Percentiles rank a stretch among this genome's conserved stretches.
Evolutionary conservation across 306 rosid genomes (phyloP).

Genomic region (Alnus rubra): DNA sequence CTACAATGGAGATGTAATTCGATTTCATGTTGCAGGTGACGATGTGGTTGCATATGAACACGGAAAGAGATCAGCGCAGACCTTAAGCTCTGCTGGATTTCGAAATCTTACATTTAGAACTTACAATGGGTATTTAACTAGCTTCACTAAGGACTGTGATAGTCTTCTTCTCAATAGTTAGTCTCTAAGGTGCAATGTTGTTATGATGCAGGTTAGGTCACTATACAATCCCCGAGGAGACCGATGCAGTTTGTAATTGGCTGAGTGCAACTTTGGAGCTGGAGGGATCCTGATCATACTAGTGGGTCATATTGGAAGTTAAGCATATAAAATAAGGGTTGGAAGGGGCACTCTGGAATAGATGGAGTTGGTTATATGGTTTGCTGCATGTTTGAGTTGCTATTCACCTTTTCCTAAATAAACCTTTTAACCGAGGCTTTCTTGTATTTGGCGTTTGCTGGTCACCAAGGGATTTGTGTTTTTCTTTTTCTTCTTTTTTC

Average conservation of each 20-base stretch:
- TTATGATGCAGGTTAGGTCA: constrained; percentile 84
- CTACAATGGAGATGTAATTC: not conserved
- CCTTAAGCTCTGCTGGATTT: constrained; percentile 76
- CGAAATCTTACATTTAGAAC: constrained; percentile 72
- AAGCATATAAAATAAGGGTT: constrained; percentile 32
- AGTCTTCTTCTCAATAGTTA: constrained; percentile 17
- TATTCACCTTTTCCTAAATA: not conserved
- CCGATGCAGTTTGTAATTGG: constrained; percentile 84
- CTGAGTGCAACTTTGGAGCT: constrained; percentile 70
- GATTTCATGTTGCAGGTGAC: constrained; percentile 55
- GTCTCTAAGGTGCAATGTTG: constrained; percentile 18
- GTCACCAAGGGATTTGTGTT: constrained; percentile 9
- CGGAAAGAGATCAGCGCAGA: constrained; percentile 80
- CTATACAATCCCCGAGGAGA: constrained; percentile 89
- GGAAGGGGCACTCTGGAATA: constrained; percentile 40
- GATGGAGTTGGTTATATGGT: constrained; percentile 44
- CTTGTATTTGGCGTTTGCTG: constrained; percentile 11
- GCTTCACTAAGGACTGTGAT: constrained; percentile 12
- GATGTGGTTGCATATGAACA: constrained; percentile 76
- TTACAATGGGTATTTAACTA: constrained; percentile 63
- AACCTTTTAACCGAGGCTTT: not conserved
- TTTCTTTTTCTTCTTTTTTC: not conserved
- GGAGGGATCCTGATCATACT: constrained; percentile 60
- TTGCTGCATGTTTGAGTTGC: not conserved
- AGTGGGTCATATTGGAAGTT: constrained; percentile 21